Evolutionary conservation across 805 yeast species (phyloP), one percentile per base, ranked within the genome.

Genomic region (Myxozyma udenii): DNA sequence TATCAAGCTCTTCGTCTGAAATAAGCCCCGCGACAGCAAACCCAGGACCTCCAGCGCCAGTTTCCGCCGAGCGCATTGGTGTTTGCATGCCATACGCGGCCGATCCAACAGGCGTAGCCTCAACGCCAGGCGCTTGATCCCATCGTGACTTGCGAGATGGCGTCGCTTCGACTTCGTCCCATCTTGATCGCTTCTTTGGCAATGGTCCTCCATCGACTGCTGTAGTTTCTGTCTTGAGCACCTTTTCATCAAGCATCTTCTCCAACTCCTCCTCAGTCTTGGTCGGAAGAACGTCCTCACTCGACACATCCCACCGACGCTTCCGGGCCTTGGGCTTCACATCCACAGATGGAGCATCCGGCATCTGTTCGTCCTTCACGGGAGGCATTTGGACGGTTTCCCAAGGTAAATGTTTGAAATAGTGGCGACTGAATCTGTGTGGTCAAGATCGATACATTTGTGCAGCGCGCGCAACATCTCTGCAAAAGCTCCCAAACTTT

Each of bases 1-100:
- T 64, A 46, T 78, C 76, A 4, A 83, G 68, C 12, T 74, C 68
- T 21, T 68, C 76, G 50, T 75, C 76, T 0, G 80, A 71, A 21
- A 81, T 64, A 53, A 44, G 6, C 14, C 51, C 56, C 3, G 44
- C 44, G 22, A 36, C 41, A n/a, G 48, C 42, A 11, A 41, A 14
- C 23, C 33, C 47, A 25, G 26, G 26, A 12, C 25, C 33, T 23
- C 44, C 46, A 5, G 23, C 45, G 16, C 42, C 41, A 39, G 44
- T 35, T 9, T 21, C 46, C 9, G 33, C 41, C 9, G 33, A 28
- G 38, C 30, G 49, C 44, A 28, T 42, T 28, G 44, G 61, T 58
- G 12, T 74, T 71, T 64, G 65, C 22, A 50, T 53, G 3, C 58
- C 51, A 9, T 49, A n/a, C 18, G 53, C 58, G 4, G 59, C 21